Base-by-base conservation (phyloP, 2,329 filamentous ascomycete species). In the Trichoderma atrobrunneum region DNA sequence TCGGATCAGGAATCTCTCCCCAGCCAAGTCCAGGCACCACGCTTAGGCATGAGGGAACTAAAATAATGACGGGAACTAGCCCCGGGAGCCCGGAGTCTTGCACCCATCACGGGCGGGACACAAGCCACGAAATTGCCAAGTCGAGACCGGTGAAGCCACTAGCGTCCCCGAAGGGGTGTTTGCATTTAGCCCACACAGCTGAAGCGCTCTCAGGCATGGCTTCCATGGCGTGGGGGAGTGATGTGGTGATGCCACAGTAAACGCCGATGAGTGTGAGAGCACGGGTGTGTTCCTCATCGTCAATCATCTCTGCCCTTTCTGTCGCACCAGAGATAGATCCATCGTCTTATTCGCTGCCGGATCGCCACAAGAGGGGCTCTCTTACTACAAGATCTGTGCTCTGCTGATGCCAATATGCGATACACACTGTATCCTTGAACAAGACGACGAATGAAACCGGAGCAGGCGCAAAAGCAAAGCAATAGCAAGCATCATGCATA, bases 51-150 rank as follows among this genome's bases (percentile, higher is more conserved):
- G 10, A 34, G 21, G 51, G 32, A 67, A 36, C 64, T 67, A 59
- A 59, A 39, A 59, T 36, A 30, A 39, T 16, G 64, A 56, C 26
- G 51, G 51, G 43, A 34, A 56, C 64, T 67, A 67, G 32, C 51
- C 26, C 54, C 64, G 54, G 64, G 32, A 67, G 26, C 21, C 51
- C 28, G 48, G 64, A 67, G 48, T 36, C 32, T 26, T 39, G 48
- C 51, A 21, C 32, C 64, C 32, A 43, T 63, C 21, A 43, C 60
- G n/a, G 34, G 60, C 60, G 62, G 36, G 56, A 48, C 34, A 16
- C 66, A 61, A 59, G 66, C 66, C 56, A 69, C 56, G 24, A 67
- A 59, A 48, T 61, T 69, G 66, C 56, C 65, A 26, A 18, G 54
- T 18, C 26, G 12, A 36, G 54, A 68, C 65, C 54, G 36, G 66